Evolutionary conservation across 257 asterid genomes (phyloP).

Genomic region (Nyctanthes arbortristis): DNA sequence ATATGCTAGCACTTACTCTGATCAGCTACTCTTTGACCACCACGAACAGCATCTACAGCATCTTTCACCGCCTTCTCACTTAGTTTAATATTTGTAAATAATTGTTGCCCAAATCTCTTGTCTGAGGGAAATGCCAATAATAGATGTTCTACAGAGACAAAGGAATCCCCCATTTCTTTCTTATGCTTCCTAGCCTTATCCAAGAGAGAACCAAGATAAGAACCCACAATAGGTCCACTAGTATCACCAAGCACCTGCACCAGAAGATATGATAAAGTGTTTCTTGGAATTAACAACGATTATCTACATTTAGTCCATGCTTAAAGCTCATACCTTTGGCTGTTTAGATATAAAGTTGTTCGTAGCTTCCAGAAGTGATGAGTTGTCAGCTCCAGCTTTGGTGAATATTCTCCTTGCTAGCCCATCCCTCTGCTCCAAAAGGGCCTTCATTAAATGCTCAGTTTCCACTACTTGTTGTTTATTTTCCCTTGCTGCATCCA

Average conservation of each 20-base stretch:
- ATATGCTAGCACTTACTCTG: constrained; percentile 55
- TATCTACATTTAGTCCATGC: constrained; percentile 4
- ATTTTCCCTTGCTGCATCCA: constrained; percentile 68
- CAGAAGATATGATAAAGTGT: constrained; percentile 13
- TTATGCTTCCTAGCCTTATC: constrained; percentile 69
- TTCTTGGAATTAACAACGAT: neutral
- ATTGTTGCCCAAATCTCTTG: constrained; percentile 74
- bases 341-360: constrained; percentile 73
- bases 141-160: constrained; percentile 91
- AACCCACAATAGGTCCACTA: constrained; percentile 74
- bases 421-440: constrained; percentile 90
- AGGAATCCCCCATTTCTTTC: constrained; percentile 86
- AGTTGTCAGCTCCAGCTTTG: constrained; percentile 85
- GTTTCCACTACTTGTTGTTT: constrained; percentile 85
- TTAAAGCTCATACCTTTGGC: constrained; percentile 58
- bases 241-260: constrained; percentile 75
- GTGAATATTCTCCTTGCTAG: constrained; percentile 86
- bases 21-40: constrained; percentile 85
- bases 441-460: constrained; percentile 91
- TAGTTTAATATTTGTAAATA: constrained; percentile 61
- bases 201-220: constrained; percentile 62
- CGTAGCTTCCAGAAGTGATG: constrained; percentile 70
- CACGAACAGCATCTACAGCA: constrained; percentile 86
- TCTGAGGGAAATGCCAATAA: constrained; percentile 71
- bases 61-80: constrained; percentile 73